Base-by-base conservation (phyloP, 2,329 filamentous ascomycete species). In the Zymoseptoria crescenta region DNA sequence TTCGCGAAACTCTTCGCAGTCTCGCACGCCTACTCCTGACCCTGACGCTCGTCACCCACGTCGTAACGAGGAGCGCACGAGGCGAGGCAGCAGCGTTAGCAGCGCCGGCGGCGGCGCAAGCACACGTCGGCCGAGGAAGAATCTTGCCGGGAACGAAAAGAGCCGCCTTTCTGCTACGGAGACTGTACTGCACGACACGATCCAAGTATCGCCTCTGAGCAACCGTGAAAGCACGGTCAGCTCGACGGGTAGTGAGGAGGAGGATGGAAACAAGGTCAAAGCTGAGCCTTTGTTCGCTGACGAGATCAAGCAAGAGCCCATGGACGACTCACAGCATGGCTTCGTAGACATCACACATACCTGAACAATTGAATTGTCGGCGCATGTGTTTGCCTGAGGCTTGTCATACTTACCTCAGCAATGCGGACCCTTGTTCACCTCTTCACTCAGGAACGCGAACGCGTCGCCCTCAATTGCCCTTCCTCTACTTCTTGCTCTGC, bases 131-230 rank as follows among this genome's bases (percentile, higher is more conserved):
- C 60, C 65, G 8, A 59, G 64, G 30, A 68, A 65, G 49, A 55
- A 57, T 16, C 49, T 54, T 35, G 55, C 58, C 1, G 53, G 59
- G 29, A 62, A 64, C 20, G 59, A 63, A 20, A 64, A 60, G 19
- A 70, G 68, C 55, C 56, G 69, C 10, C 62, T 71, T 4, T 65
- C 62, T 3, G 64, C 67, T 8, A 69, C 69, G 10, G 69, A 70
- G 57, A 70, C 66, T 5, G 35, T 70, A 7, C 52, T 70, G 49
- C 60, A 67, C 52, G 64, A 62, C n/a, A 58, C 61, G 2, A 58
- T 49, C 7, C 59, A 62, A n/a, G 55, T 56, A 20, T 55, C 58
- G 5, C 56, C 59, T n/a, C 30, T 60, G 45, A 61, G 61, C 7
- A 65, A 66, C 52, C 56, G 64, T 27, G 54, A 55, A 27, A 68